Percentiles rank a stretch among this genome's conserved stretches.
Conservation (phyloP, 2,329 filamentous ascomycete species). For the Aspergillus sp. region DNA sequence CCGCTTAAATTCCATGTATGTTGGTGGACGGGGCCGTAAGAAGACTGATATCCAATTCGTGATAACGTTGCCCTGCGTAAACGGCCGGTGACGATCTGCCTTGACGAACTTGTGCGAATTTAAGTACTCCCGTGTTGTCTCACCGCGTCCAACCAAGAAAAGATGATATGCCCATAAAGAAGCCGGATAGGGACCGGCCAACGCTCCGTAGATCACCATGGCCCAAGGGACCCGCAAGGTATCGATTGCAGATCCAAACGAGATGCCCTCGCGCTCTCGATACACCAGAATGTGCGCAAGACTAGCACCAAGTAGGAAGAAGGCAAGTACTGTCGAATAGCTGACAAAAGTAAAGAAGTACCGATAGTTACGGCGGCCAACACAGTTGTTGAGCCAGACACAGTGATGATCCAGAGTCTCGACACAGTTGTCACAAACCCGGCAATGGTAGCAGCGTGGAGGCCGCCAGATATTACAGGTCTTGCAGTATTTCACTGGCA, state of each 20-base stretch:
- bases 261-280: conserved; percentile 54
- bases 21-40: conserved; percentile 74
- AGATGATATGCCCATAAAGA: conserved; percentile 83
- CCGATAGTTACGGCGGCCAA: conserved; percentile 93
- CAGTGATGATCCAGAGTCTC: conserved; percentile 98
- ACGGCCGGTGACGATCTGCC: conserved; percentile 84
- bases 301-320: conserved; percentile 70
- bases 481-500: conserved; percentile 96
- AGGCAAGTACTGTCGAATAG: conserved; percentile 65
- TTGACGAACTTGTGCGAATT: conserved; percentile 94
- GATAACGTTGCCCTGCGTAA: conserved; percentile 67
- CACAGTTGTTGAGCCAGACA: conserved; percentile 98
- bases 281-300: conserved; percentile 77
- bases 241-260: conserved; percentile 62
- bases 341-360: conserved; percentile 93
- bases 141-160: conserved; percentile 81
- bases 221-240: conserved; percentile 76
- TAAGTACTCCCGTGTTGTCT: conserved; percentile 93
- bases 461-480: conserved; percentile 97
- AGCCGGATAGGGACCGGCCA: conserved; percentile 72
- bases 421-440: conserved; percentile 92
- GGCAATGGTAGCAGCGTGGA: conserved; percentile 90
- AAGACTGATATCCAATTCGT: conserved; percentile 79
- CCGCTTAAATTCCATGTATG: conserved; percentile 80
- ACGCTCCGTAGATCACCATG: conserved; percentile 73